A percentile compares a stretch with the other conserved stretches of the same genome.
These are phyloP conservation scores for Tylopilus sp. DNA, from an alignment of 768 basidiomycete species.

Conservation along the genomic window DNA sequence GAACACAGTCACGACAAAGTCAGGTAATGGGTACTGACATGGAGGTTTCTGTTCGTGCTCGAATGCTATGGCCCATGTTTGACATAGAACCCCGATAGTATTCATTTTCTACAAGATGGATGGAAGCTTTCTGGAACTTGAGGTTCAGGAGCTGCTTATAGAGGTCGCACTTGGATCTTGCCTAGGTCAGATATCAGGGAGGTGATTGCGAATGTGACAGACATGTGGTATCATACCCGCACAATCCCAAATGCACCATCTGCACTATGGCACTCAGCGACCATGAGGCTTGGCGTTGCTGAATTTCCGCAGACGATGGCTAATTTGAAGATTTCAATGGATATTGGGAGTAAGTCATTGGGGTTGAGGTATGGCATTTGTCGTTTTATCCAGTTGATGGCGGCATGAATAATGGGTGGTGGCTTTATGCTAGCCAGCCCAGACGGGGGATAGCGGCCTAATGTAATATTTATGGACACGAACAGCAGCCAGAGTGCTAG, in stretches of 20 bases:
- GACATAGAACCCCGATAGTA: slow-evolving; percentile 68
- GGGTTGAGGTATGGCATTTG: slow-evolving; percentile 73
- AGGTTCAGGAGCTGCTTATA: slow-evolving; percentile 79
- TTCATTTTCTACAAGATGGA: slow-evolving; percentile 73
- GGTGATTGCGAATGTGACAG: neutral
- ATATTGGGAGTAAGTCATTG: slow-evolving; percentile 83
- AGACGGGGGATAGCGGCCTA: slow-evolving; percentile 26
- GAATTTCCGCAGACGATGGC: slow-evolving; percentile 83
- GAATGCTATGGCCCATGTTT: slow-evolving; percentile 58
- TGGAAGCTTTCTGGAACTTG: slow-evolving; percentile 59
- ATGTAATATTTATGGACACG: neutral
- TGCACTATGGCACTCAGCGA: slow-evolving; percentile 75
- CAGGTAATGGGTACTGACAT: slow-evolving; percentile 11
- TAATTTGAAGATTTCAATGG: slow-evolving; percentile 73
- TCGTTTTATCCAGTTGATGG: slow-evolving; percentile 48
- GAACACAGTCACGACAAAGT: neutral
- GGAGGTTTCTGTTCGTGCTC: slow-evolving; percentile 52
- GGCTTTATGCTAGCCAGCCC: slow-evolving; percentile 27
- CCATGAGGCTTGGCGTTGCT: slow-evolving; percentile 78
- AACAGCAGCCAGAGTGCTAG: neutral
- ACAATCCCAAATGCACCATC: slow-evolving; percentile 80
- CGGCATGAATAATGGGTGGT: slow-evolving; percentile 36
- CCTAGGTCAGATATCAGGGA: slow-evolving; percentile 39
- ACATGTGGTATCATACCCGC: slow-evolving; percentile 44
- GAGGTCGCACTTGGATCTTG: slow-evolving; percentile 75